Evolutionary conservation across 495 filamentous ascomycete species (phyloP).

Genomic region (Aspergillus bertholletiae): DNA sequence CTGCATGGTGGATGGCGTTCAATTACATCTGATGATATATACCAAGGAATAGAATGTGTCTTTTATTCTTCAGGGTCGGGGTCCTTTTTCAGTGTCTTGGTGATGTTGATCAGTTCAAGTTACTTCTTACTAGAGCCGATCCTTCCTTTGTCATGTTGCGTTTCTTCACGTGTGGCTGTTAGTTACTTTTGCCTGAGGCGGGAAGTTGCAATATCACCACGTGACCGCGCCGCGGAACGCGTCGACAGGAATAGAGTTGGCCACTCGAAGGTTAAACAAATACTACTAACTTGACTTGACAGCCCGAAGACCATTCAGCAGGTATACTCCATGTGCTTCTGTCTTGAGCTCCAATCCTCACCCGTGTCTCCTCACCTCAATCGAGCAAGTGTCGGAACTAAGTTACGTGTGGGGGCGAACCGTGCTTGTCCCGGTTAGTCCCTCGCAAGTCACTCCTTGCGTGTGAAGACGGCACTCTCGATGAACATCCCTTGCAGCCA

Average conservation of each 20-base stretch:
- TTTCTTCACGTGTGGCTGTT: neutral
- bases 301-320: neutral
- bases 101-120: neutral
- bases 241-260: constrained; percentile 19
- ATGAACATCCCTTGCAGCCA: constrained; percentile 12
- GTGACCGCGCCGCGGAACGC: constrained; percentile 41
- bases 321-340: neutral
- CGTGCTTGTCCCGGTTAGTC: neutral
- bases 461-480: constrained; percentile 5
- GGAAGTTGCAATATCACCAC: constrained; percentile 14
- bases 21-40: constrained; percentile 2
- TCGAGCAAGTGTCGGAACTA: constrained; percentile 6
- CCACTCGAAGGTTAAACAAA: neutral
- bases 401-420: constrained; percentile 1
- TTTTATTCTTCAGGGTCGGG: neutral
- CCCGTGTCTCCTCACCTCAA: neutral
- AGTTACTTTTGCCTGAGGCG: neutral
- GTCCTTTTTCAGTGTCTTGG: no score
- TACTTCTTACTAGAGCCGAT: neutral
- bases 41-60: neutral
- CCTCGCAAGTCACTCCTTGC: constrained; percentile 3
- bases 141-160: neutral
- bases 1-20: constrained; percentile 25
- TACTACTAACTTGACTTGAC: neutral
- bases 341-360: neutral